phyloP scores from a whole-genome alignment of 2,329 filamentous ascomycete genomes.

The Drechmeria coniospora region DNA sequence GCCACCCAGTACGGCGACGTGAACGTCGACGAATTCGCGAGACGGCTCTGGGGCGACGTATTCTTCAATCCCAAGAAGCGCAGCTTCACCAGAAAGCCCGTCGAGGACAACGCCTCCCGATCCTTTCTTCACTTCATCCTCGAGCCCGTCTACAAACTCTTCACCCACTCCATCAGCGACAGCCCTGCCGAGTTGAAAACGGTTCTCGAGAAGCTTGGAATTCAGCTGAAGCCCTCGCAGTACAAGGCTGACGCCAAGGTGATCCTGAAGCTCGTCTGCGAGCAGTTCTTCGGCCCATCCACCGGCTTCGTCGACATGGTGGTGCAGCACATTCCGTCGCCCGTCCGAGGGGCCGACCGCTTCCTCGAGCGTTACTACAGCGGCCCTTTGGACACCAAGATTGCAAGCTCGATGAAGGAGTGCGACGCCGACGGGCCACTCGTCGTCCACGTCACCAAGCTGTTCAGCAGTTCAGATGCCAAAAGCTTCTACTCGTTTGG shows the following conservation, averaged over 20 bases:
- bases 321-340: constrained; percentile 76
- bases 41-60: constrained; percentile 85
- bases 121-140: constrained; percentile 91
- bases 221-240: constrained; percentile 79
- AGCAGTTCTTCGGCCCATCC: constrained; percentile 86
- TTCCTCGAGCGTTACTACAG: constrained; percentile 83
- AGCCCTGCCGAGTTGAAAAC: constrained; percentile 70
- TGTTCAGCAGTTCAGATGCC: constrained; percentile 84
- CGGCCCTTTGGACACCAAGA: constrained; percentile 68
- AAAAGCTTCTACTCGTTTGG: constrained; percentile 82
- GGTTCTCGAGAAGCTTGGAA: constrained; percentile 66
- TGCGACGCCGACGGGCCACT: constrained; percentile 85
- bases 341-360: constrained; percentile 58
- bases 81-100: constrained; percentile 76
- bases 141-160: constrained; percentile 96
- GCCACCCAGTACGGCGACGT: constrained; percentile 73
- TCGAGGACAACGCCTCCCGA: constrained; percentile 66
- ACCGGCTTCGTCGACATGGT: constrained; percentile 94
- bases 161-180: constrained; percentile 85
- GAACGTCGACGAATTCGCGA: constrained; percentile 68
- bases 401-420: constrained; percentile 62
- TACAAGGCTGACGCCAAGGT: constrained; percentile 82
- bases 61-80: constrained; percentile 87
- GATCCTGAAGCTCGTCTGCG: constrained; percentile 76
- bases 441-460: constrained; percentile 82